These are phyloP conservation scores for Lachancea sp. DNA, from an alignment of 805 yeast species.

Conservation along the genomic window DNA sequence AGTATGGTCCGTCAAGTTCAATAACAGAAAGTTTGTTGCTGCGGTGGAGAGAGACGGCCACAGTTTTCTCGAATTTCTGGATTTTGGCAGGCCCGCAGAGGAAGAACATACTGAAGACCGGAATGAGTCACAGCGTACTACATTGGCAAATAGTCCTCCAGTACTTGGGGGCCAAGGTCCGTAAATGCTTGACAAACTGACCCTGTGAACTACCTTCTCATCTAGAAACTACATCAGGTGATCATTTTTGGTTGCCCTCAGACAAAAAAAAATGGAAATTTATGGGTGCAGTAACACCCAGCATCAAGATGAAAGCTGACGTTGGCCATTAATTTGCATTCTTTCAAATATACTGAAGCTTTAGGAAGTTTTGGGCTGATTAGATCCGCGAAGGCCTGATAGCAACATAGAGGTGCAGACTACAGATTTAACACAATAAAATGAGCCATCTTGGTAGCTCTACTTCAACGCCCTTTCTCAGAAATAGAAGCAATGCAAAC, in stretches of 20 bases:
- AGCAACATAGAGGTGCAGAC: too few species aligned
- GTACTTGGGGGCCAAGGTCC: too few species aligned
- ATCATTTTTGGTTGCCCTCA: not conserved
- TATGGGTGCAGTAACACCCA: slow-evolving; percentile 5
- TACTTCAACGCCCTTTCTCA: not conserved
- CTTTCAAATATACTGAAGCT: too few species aligned
- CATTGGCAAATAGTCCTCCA: too few species aligned
- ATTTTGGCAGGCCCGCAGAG: slow-evolving; percentile 45
- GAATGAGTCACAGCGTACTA: not conserved
- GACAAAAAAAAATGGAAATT: too few species aligned
- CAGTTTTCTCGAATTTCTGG: slow-evolving; percentile 79
- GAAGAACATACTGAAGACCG: not conserved
- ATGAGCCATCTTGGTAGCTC: not conserved
- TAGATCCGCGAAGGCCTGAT: too few species aligned
- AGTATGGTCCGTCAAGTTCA: slow-evolving; percentile 93
- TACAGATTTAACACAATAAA: too few species aligned
- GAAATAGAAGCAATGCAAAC: not conserved
- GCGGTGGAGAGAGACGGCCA: slow-evolving; percentile 73
- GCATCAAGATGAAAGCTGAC: too few species aligned
- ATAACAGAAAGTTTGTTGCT: slow-evolving; percentile 76
- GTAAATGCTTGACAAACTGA: too few species aligned
- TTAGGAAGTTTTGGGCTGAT: too few species aligned
- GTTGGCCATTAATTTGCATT: too few species aligned
- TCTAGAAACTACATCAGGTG: not conserved
- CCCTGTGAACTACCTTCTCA: too few species aligned